These are phyloP conservation scores for Lipomyces kockii DNA, from an alignment of 805 yeast genomes.

Conservation along the genomic window DNA sequence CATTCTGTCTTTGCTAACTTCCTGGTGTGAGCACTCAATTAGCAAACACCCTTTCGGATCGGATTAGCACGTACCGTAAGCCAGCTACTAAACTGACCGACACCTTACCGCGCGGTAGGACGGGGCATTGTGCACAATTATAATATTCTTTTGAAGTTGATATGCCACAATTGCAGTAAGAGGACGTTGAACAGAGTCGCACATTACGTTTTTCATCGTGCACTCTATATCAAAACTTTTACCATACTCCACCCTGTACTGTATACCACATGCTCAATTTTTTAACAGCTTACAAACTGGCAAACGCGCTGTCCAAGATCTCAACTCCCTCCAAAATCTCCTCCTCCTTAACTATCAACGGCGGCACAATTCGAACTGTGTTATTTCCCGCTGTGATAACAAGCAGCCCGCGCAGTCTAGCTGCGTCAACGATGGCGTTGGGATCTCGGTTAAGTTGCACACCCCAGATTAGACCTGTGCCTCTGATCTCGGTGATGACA, in stretches of 20 bases:
- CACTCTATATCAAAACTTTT: background rate
- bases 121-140: no score
- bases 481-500: conserved; percentile 72
- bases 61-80: no score
- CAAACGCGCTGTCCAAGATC: conserved; percentile 64
- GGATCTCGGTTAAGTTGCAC: conserved; percentile 75
- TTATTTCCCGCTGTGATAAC: conserved; percentile 92
- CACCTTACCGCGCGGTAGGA: no score
- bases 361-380: conserved; percentile 89
- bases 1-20: no score
- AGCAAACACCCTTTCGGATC: no score
- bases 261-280: background rate
- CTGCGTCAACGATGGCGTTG: conserved; percentile 60
- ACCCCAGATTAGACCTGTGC: conserved; percentile 88
- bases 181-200: background rate
- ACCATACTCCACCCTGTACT: background rate
- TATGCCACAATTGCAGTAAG: background rate
- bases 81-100: no score
- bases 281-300: conserved; percentile 4
- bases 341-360: conserved; percentile 77
- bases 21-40: no score
- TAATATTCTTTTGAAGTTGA: no score
- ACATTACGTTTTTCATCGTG: background rate
- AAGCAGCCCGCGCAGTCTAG: conserved; percentile 79
- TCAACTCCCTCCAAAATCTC: conserved; percentile 72